These are phyloP conservation scores for Debaryomyces tyrocola DNA, from an alignment of 805 yeast species.

Conservation along the genomic window DNA sequence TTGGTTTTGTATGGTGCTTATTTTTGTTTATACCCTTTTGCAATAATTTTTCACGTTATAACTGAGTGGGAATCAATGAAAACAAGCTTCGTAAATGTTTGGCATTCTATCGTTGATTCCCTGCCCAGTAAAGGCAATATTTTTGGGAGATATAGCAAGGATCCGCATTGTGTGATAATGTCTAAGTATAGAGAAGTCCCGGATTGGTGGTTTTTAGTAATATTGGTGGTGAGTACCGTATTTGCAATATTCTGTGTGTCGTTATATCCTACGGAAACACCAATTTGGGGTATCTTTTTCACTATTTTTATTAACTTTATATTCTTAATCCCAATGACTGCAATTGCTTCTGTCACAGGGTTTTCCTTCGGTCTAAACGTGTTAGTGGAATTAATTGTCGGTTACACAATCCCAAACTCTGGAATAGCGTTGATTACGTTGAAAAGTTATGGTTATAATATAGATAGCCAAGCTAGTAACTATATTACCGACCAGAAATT, in stretches of 20 bases:
- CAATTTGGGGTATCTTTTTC: constrained; percentile 62
- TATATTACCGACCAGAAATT: constrained; percentile 46
- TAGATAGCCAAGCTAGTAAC: constrained; percentile 63
- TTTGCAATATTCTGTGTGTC: constrained; percentile 46
- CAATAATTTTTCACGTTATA: constrained; percentile 47
- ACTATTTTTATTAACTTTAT: constrained; percentile 54
- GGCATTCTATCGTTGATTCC: constrained; percentile 25
- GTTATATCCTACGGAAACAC: constrained; percentile 53
- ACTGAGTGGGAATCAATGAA: constrained; percentile 47
- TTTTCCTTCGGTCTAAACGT: constrained; percentile 60
- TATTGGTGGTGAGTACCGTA: constrained; percentile 46
- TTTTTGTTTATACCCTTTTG: constrained; percentile 57
- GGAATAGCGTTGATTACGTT: constrained; percentile 58
- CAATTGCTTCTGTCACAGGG: constrained; percentile 64
- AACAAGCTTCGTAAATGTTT: constrained; percentile 36
- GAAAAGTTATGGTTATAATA: constrained; percentile 50
- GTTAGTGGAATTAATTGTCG: constrained; percentile 62
- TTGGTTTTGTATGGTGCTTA: constrained; percentile 57
- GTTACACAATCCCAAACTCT: constrained; percentile 61
- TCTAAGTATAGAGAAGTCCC: constrained; percentile 66
- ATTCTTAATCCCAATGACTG: constrained; percentile 60
- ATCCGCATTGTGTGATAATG: constrained; percentile 62
- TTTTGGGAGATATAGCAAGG: constrained; percentile 34
- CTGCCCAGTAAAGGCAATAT: constrained; percentile 9
- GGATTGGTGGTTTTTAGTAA: constrained; percentile 62